Base-by-base conservation (phyloP, 192 early-diverging fungal species). In the Coemansia sp. region DNA sequence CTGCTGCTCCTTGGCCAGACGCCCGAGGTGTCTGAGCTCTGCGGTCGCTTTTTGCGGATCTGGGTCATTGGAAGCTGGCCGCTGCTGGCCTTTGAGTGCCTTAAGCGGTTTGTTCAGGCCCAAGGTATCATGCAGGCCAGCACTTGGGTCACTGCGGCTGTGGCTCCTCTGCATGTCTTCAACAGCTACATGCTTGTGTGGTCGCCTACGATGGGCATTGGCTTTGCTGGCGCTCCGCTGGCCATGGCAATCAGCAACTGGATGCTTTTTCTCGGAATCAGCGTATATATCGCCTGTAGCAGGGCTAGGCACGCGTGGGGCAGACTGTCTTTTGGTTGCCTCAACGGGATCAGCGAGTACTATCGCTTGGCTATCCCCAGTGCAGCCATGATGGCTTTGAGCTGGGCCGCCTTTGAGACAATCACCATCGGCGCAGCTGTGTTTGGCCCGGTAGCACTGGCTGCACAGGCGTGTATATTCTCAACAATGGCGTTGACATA, bases 71-170 rank as follows among this genome's bases (percentile, higher is more conserved):
- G 94, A 7, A 85, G 90, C 38, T 89, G 91, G 59, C 91, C 94
- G 4, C 84, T 83, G 61, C 67, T 97, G 61, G 84, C 89, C 6
- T 90, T 90, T 78, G 94, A 97, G 69, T 91, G 90, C 62, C 70
- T 94, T 28, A 91, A 94, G 69, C 85, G 92, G 36, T 96, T 85
- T 70, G 81, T 95, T 22, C 92, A 96, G 73, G 88, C 90, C 0
- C 96, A 98, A 80, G 95, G 93, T 56, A 90, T 91, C 61, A 96
- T 98, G 96, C 84, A 90, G 22, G 93, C 93, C 1, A 85, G 83
- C 33, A 77, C 80, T 0, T 64, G 64, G 65, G 71, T 82, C 6
- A 69, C 76, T 63, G 65, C 50, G 0, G 28, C 73, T 5, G 74
- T 82, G 0, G 72, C 71, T 52, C 80, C 80, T 5, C 30, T 82